These are phyloP conservation scores for Paramyrothecium roridum DNA, from an alignment of 2,329 filamentous ascomycete genomes.

Conservation along the genomic window DNA sequence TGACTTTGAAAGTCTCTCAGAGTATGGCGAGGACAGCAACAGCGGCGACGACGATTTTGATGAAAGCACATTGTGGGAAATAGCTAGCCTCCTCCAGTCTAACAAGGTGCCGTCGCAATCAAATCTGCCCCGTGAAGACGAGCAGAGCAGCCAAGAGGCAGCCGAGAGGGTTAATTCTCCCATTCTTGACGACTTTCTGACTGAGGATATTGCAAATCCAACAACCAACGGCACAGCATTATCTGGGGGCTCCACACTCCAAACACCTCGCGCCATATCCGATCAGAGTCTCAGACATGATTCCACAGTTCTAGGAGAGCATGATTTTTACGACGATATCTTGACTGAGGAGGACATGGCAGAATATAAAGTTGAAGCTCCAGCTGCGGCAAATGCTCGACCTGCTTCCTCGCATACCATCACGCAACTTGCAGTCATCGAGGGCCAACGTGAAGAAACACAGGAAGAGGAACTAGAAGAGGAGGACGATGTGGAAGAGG, in stretches of 20 bases:
- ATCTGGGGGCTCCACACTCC: neutral
- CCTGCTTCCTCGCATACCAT: too few relatives aligned
- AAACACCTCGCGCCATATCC: neutral
- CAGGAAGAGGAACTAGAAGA: too few relatives aligned
- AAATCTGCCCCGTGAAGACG: constrained; percentile 42
- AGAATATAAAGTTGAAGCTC: neutral
- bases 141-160: constrained; percentile 6
- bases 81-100: constrained; percentile 55
- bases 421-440: too few relatives aligned
- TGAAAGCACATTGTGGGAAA: constrained; percentile 61
- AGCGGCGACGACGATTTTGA: constrained; percentile 53
- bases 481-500: too few relatives aligned
- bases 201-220: neutral
- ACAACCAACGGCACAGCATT: neutral
- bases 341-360: neutral
- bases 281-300: neutral
- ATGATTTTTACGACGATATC: neutral
- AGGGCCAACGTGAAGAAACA: too few relatives aligned
- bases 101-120: constrained; percentile 48
- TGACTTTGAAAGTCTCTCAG: constrained; percentile 29
- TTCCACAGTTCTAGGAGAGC: neutral
- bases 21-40: constrained; percentile 26
- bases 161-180: neutral
- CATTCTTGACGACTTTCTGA: neutral
- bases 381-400: neutral